Conservation (phyloP, 257 asterid genomes). For the Coffea eugenioides region DNA sequence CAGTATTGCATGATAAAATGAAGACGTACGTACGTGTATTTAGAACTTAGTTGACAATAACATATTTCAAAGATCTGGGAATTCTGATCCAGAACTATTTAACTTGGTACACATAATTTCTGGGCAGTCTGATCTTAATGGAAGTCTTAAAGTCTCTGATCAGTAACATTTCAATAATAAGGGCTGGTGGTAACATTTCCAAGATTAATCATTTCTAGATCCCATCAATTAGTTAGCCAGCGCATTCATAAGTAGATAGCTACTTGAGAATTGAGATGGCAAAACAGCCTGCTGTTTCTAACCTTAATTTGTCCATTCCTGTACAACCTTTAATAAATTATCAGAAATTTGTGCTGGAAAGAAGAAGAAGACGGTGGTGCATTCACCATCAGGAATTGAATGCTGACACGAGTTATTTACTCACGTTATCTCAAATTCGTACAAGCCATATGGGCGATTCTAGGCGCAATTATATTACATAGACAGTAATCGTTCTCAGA, state of each 20-base stretch:
- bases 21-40: neutral
- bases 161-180: too few species aligned
- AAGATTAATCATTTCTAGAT: neutral
- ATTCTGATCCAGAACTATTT: neutral
- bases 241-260: neutral
- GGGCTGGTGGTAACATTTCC: too few species aligned
- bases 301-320: constrained; percentile 7
- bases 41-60: neutral
- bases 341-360: neutral
- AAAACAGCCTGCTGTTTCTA: neutral
- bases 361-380: neutral
- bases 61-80: neutral
- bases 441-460: neutral
- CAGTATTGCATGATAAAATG: neutral
- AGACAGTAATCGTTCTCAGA: neutral
- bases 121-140: too few species aligned
- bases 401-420: neutral
- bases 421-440: neutral
- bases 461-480: neutral
- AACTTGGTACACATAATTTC: too few species aligned
- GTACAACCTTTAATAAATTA: neutral
- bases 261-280: neutral
- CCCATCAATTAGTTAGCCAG: neutral
- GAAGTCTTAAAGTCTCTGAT: too few species aligned
- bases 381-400: neutral